These are phyloP conservation scores for Pythium vanterpoolii DNA, from an alignment of 352 stramenopile genomes.

Conservation along the genomic window DNA sequence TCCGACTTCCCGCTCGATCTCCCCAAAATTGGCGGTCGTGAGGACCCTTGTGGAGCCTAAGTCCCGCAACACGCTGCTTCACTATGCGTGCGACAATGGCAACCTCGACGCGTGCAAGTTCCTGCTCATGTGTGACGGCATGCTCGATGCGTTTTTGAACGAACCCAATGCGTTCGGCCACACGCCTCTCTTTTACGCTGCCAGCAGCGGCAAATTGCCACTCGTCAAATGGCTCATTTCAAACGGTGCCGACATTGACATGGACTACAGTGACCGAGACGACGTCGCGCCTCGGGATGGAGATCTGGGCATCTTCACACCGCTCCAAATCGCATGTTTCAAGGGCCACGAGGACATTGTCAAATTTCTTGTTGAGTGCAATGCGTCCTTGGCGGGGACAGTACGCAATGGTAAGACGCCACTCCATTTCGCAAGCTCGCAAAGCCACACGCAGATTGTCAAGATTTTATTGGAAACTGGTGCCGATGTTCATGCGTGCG, in stretches of 20 bases:
- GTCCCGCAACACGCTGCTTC: slow-evolving; percentile 69
- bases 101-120: slow-evolving; percentile 83
- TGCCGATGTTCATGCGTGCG: slow-evolving; percentile 58
- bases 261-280: slow-evolving; percentile 63
- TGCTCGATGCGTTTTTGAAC: slow-evolving; percentile 60
- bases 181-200: slow-evolving; percentile 76
- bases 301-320: slow-evolving; percentile 72
- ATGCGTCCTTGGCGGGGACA: slow-evolving; percentile 64
- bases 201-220: slow-evolving; percentile 63
- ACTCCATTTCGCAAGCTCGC: slow-evolving; percentile 61
- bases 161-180: slow-evolving; percentile 74
- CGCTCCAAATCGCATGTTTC: slow-evolving; percentile 76
- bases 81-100: slow-evolving; percentile 80
- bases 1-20: background rate
- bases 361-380: slow-evolving; percentile 82
- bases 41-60: slow-evolving; percentile 53
- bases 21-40: slow-evolving; percentile 20
- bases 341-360: slow-evolving; percentile 62
- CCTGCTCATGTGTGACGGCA: slow-evolving; percentile 67
- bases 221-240: slow-evolving; percentile 85
- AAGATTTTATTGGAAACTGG: slow-evolving; percentile 68
- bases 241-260: slow-evolving; percentile 81
- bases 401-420: slow-evolving; percentile 69
- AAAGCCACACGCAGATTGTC: slow-evolving; percentile 59
- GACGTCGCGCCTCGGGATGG: slow-evolving; percentile 47